phyloP scores from a whole-genome alignment of 805 yeast species.

The Kodamaea neixiangensis region DNA sequence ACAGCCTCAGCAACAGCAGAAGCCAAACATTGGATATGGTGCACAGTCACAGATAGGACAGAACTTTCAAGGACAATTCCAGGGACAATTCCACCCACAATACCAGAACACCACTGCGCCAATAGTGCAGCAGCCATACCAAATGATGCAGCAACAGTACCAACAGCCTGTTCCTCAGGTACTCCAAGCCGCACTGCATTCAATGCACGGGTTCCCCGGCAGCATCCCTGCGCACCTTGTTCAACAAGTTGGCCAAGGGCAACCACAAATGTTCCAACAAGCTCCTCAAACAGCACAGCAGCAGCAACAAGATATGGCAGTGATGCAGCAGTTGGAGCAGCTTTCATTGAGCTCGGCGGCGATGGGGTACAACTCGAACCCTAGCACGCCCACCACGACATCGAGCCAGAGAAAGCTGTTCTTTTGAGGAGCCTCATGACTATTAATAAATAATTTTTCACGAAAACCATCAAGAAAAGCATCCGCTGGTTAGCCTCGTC shows the following conservation, averaged over 20 bases:
- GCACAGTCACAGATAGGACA: slow-evolving; percentile 5
- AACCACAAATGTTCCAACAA: slow-evolving; percentile 3
- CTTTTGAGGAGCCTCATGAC: slow-evolving; percentile 15
- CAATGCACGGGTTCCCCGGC: background rate
- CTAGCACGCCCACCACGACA: slow-evolving; percentile 38
- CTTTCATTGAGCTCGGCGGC: slow-evolving; percentile 49
- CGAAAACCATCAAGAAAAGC: background rate
- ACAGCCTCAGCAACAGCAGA: background rate
- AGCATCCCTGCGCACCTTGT: slow-evolving; percentile 5
- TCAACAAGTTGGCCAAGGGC: slow-evolving; percentile 5
- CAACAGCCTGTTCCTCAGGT: background rate
- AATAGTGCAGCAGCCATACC: slow-evolving; percentile 3
- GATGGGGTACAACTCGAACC: slow-evolving; percentile 46
- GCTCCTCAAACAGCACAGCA: slow-evolving; percentile 5
- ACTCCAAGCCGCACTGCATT: background rate
- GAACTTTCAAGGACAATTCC: slow-evolving; percentile 8
- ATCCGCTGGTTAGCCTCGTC: background rate
- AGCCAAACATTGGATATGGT: background rate
- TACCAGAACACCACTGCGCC: slow-evolving; percentile 11
- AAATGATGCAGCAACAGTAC: background rate
- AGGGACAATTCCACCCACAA: slow-evolving; percentile 9
- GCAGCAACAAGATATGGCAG: slow-evolving; percentile 30
- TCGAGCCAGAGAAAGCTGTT: slow-evolving; percentile 27
- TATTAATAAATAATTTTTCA: background rate
- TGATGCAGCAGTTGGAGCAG: slow-evolving; percentile 50